Base-by-base conservation (phyloP, 2,329 filamentous ascomycete species). In the Aspergillus sp. region DNA sequence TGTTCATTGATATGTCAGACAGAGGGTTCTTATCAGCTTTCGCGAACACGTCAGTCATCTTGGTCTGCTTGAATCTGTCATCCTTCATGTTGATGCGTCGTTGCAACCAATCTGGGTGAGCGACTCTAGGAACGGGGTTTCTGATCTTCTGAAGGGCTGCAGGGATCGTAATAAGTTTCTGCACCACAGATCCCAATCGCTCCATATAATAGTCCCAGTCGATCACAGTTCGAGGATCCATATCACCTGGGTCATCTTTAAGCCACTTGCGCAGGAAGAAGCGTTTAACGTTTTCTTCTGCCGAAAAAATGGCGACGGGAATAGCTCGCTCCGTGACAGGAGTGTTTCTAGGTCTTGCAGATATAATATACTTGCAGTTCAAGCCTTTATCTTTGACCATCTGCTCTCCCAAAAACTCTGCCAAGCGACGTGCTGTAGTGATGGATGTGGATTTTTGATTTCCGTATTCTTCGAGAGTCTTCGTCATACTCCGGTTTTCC, bases 321-420 rank as follows among this genome's bases (percentile, higher is more conserved):
- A 99, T 83, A 19, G 94, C 94, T 63, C 94, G 83, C 60, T 99
- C 95, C 0, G 94, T 99, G 55, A 99, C 92, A 1, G 94, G 93
- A 0, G 93, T 90, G 65, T 89, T 89, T 65, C 86, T 89, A 3
- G 94, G 94, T 57, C 82, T 84, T 13, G 90, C 82, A 47, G 92
- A 96, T 65, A 99, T 96, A 69, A 99, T 96, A 72, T 97, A 99
- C 74, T 97, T 97, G 85, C 94, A 99, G 76, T 99, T 99, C 62
- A 99, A 73, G 3, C 94, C 94, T 73, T 97, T 99, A 74, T 99
- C 95, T 68, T 99, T 99, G 64, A 96, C 86, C 95, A 99, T 99
- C 67, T 96, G 91, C 69, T 96, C 93, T 33, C 94, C 94, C 56
- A 99, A 69, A 68, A 99, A 99, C 66, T 99, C 94, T 33, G 94